Evolutionary conservation across 805 yeast species (phyloP), one percentile per base, ranked within the genome.

Genomic region (Blastobotrys americana): DNA sequence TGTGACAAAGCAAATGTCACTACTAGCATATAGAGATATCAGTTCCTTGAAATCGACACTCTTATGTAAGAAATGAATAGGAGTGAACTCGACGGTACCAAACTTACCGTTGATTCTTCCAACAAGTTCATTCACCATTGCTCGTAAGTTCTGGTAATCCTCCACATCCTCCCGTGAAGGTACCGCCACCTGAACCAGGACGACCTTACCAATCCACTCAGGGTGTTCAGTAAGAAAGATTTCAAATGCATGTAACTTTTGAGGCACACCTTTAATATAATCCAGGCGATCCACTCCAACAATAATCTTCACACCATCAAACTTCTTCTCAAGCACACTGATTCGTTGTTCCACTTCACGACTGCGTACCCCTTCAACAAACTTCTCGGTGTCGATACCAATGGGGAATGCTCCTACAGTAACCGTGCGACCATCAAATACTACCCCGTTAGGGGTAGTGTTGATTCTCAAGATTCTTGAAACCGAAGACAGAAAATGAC

Each of bases 111-210:
- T 93, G 59, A 93, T 88, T 58, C 98, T 74, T 25, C 98, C 98
- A 27, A 93, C 97, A 33, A 93, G 72, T 66, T 93, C 98, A 61
- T 93, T 93, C 19, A 94, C 97, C 5, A 86, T 88, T 1, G 97
- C 87, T 48, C 98, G 76, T 53, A 93, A 68, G 53, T 85, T 82
- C 60, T 93, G 97, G 64, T 93, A 94, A 63, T 94, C 98, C 65
- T 94, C 98, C 19, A 93, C 98, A 56, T 90, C 98, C 36, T 96
- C 97, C 56, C 98, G 76, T 16, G 95, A 84, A 3, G 99, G 98
- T 17, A 93, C 97, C 0, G 98, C 98, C 28, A 93, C 90, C 65
- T 93, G 99, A 5, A 93, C 90, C 41, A 93, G 69, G 2, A 93
- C 89, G 4, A 89, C 97, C 64, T 93, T 93, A 8, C 98, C 98